A percentile compares a stretch with the other conserved stretches of the same genome.
Conservation (phyloP, 495 filamentous ascomycete genomes). For the Hypoxylon rickii region DNA sequence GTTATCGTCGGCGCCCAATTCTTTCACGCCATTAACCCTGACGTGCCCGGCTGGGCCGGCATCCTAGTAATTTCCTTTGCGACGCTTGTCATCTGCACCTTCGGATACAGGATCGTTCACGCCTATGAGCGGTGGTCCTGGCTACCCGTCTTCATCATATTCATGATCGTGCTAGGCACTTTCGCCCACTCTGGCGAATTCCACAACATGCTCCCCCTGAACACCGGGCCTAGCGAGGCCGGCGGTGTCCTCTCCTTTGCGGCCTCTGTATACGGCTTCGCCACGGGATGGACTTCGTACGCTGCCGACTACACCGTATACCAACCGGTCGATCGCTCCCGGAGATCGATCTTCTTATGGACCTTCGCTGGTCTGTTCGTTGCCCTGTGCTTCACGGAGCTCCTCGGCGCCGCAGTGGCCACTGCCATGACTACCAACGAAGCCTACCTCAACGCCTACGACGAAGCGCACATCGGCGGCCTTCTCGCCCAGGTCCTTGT, state of each 20-base stretch:
- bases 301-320: slow-evolving; percentile 87
- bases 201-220: slow-evolving; percentile 65
- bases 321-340: slow-evolving; percentile 65
- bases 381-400: slow-evolving; percentile 76
- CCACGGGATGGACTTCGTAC: slow-evolving; percentile 79
- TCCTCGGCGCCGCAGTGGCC: slow-evolving; percentile 75
- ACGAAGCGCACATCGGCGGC: slow-evolving; percentile 67
- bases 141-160: slow-evolving; percentile 78
- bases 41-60: slow-evolving; percentile 74
- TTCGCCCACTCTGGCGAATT: slow-evolving; percentile 80
- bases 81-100: slow-evolving; percentile 72
- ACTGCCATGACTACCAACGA: slow-evolving; percentile 62
- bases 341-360: slow-evolving; percentile 66
- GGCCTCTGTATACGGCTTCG: slow-evolving; percentile 75
- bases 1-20: slow-evolving; percentile 84
- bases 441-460: slow-evolving; percentile 66
- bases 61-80: slow-evolving; percentile 75
- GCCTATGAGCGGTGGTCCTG: slow-evolving; percentile 78
- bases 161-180: slow-evolving; percentile 72
- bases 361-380: slow-evolving; percentile 73
- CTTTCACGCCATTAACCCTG: slow-evolving; percentile 72
- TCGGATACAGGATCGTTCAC: slow-evolving; percentile 84
- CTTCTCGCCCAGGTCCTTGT: slow-evolving; percentile 70
- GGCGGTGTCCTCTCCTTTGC: slow-evolving; percentile 73
- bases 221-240: slow-evolving; percentile 62